Conservation (phyloP, 257 asterid genomes). For the Lycium ferocissimum region DNA sequence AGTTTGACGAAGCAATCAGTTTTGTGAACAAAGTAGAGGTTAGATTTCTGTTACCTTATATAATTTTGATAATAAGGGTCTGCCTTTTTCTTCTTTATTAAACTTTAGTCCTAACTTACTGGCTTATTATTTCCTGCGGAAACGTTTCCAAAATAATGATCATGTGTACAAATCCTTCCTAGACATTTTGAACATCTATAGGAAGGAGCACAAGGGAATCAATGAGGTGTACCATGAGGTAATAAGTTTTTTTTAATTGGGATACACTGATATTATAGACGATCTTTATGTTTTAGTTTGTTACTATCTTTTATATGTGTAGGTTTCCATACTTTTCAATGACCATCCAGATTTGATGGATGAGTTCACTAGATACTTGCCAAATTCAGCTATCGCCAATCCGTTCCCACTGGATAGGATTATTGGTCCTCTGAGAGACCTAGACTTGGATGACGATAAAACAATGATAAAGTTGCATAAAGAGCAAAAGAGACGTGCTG, state of each 20-base stretch:
- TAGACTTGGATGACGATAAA: constrained; percentile 80
- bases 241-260: background rate
- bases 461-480: constrained; percentile 65
- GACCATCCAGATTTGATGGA: constrained; percentile 92
- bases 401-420: constrained; percentile 59
- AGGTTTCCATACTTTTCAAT: constrained; percentile 83
- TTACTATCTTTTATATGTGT: constrained; percentile 27
- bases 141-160: constrained; percentile 81
- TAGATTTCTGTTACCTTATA: constrained; percentile 25
- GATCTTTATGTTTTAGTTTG: background rate
- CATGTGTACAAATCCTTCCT: constrained; percentile 92
- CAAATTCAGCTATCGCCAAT: constrained; percentile 65
- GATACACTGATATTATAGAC: background rate
- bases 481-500: constrained; percentile 77
- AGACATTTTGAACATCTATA: constrained; percentile 83
- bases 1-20: constrained; percentile 88
- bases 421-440: constrained; percentile 72
- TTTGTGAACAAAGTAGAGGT: constrained; percentile 97
- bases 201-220: constrained; percentile 88
- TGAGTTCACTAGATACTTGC: constrained; percentile 87
- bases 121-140: constrained; percentile 56
- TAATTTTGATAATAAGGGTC: background rate
- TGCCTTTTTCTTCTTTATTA: background rate
- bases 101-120: background rate
- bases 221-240: constrained; percentile 91